Base-by-base conservation (phyloP, 495 filamentous ascomycete genomes). In the Extremus antarcticus region DNA sequence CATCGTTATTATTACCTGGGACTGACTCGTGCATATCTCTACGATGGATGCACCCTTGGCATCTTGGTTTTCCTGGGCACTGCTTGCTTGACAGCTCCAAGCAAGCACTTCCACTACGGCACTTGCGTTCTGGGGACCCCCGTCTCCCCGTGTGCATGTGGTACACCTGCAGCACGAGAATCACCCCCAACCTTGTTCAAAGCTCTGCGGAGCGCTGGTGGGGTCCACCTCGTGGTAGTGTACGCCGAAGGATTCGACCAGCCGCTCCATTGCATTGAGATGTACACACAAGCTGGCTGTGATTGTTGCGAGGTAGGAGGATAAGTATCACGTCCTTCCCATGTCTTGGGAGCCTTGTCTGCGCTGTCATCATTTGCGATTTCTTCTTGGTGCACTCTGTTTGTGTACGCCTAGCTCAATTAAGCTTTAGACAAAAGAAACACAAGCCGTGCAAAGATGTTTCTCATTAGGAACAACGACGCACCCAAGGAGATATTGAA, bases 401-500 rank as follows among this genome's bases (percentile, higher is more conserved):
- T n/a, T n/a, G n/a, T n/a, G n/a, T n/a, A n/a, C n/a, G n/a, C n/a
- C n/a, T n/a, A n/a, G n/a, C 8, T 22, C 15, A 47, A 20, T 8
- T 47, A n/a, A 47, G 43, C 20, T 47, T 22, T 47, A 19, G 43
- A n/a, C 43, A n/a, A 9, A 39, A 39, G 35, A 39, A n/a, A 39
- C 9, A 47, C 20, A 39, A 39, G 35, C 35, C n/a, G n/a, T 9
- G 35, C 41, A 7, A 45, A 45, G 41, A 52, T 52, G 50, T 17
- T 25, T 47, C 43, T 46, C 19, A 68, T 59, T 23, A 10, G 61
- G 63, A 29, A 63, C 63, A 1, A 61, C 54, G 25, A 65, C 50
- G 43, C 47, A 7, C 54, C 54, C 15, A n/a, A 15, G 9, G 66
- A 66, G 53, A 56, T 63, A 13, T 53, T 66, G 24, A 68, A 68